phyloP scores from a whole-genome alignment of 805 yeast genomes.

The Maudiozyma bulderi region DNA sequence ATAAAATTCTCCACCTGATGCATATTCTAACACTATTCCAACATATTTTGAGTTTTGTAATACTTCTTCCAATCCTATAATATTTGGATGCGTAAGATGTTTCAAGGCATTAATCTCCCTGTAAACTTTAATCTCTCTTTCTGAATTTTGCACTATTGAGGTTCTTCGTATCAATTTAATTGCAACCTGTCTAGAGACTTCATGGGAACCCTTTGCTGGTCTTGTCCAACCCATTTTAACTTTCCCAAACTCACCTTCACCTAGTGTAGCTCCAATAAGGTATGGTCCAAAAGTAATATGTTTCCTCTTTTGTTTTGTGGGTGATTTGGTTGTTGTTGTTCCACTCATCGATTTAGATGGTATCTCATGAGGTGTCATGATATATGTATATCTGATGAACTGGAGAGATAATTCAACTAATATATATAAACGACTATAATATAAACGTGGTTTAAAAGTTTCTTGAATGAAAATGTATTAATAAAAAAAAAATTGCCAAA shows the following conservation, averaged over 20 bases:
- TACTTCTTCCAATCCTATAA: conserved; percentile 84
- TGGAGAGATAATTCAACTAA: too few relatives aligned
- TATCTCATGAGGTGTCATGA: not conserved
- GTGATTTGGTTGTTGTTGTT: not conserved
- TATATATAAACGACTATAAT: too few relatives aligned
- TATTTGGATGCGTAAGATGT: conserved; percentile 84
- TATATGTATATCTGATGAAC: too few relatives aligned
- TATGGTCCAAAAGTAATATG: conserved; percentile 85
- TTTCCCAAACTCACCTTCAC: conserved; percentile 97
- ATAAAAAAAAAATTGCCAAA: too few relatives aligned
- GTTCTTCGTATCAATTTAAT: conserved; percentile 86
- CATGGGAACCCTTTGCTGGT: conserved; percentile 9
- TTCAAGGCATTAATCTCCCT: conserved; percentile 88
- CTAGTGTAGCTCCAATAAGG: conserved; percentile 83
- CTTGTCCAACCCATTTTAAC: conserved; percentile 95
- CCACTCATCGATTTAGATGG: not conserved
- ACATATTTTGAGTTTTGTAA: conserved; percentile 89
- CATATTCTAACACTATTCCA: conserved; percentile 93
- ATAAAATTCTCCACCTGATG: conserved; percentile 94
- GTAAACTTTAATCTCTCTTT: conserved; percentile 79
- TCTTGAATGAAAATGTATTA: too few relatives aligned
- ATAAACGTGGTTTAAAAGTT: too few relatives aligned
- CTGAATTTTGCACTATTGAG: conserved; percentile 76
- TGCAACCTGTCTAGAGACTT: conserved; percentile 70
- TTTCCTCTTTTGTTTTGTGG: conserved; percentile 31